Percentiles rank a stretch among this genome's conserved stretches.
These are phyloP conservation scores for Solanum arcanum DNA, from an alignment of 257 asterid species.

Conservation along the genomic window DNA sequence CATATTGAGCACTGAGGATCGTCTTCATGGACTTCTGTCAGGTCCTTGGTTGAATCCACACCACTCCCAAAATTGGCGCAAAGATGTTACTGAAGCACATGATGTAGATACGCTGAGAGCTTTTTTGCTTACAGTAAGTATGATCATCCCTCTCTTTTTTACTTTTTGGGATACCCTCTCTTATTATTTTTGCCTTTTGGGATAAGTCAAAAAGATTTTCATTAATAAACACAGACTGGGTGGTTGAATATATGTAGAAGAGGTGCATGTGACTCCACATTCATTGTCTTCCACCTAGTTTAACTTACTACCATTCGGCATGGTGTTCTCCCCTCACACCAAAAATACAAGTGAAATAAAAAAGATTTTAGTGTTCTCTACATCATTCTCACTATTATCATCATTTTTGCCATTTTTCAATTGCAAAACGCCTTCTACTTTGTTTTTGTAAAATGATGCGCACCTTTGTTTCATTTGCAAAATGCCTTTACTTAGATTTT, in stretches of 20 bases:
- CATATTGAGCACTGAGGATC: conserved; percentile 61
- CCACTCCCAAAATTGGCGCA: conserved; percentile 60
- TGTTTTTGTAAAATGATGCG: neutral
- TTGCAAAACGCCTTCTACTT: neutral
- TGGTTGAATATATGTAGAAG: neutral
- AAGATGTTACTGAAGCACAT: conserved; percentile 34
- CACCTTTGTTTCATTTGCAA: neutral
- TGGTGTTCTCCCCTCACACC: neutral
- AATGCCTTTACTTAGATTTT: neutral
- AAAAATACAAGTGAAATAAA: neutral
- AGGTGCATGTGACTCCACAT: neutral
- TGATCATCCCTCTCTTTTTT: neutral
- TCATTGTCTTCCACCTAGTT: neutral
- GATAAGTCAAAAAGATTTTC: neutral
- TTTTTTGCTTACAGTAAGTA: conserved; percentile 53
- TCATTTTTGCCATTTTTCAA: neutral
- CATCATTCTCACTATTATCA: neutral
- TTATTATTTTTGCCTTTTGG: neutral
- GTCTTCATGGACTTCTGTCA: conserved; percentile 73
- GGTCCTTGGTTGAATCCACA: conserved; percentile 92
- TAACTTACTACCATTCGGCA: neutral
- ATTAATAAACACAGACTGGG: neutral
- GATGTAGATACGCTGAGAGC: conserved; percentile 35
- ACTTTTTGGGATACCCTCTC: neutral
- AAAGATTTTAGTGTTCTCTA: neutral